These are phyloP conservation scores for Trebouxiophyceae sp. DNA, from an alignment of 163 green algal species.

Conservation along the genomic window DNA sequence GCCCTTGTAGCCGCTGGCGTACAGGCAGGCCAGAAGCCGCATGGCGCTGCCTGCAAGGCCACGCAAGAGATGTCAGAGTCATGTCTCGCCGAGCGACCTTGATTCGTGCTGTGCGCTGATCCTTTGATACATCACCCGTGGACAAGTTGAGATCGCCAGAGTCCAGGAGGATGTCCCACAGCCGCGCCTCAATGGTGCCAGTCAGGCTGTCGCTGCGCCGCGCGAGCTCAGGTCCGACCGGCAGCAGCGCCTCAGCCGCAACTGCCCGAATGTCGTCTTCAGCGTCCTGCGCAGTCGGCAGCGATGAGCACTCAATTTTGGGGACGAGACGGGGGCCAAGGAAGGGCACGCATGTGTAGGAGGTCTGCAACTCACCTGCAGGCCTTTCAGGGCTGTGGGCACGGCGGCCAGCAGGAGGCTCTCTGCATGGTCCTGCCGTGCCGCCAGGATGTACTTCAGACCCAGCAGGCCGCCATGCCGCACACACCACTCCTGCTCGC, in stretches of 20 bases:
- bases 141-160: constrained; percentile 82
- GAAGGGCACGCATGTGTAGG: neutral
- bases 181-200: too few species aligned
- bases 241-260: constrained; percentile 79
- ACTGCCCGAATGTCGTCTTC: constrained; percentile 89
- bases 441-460: constrained; percentile 88
- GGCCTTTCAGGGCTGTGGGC: constrained; percentile 23
- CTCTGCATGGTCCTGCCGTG: constrained; percentile 29
- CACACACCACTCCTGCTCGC: constrained; percentile 31
- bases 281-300: constrained; percentile 58
- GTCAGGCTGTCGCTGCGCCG: too few species aligned
- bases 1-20: neutral
- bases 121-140: constrained; percentile 26
- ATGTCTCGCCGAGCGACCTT: too few species aligned
- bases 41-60: constrained; percentile 54
- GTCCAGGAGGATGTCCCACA: constrained; percentile 71
- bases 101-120: too few species aligned
- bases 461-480: constrained; percentile 70
- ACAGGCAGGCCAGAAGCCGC: constrained; percentile 51
- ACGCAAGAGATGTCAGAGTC: too few species aligned
- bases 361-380: constrained; percentile 28
- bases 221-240: constrained; percentile 38
- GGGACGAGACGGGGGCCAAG: too few species aligned
- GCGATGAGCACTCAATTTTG: too few species aligned
- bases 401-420: constrained; percentile 54